Evolutionary conservation across 495 filamentous ascomycete genomes (phyloP).

Genomic region (Chlorociboria aeruginascens): DNA sequence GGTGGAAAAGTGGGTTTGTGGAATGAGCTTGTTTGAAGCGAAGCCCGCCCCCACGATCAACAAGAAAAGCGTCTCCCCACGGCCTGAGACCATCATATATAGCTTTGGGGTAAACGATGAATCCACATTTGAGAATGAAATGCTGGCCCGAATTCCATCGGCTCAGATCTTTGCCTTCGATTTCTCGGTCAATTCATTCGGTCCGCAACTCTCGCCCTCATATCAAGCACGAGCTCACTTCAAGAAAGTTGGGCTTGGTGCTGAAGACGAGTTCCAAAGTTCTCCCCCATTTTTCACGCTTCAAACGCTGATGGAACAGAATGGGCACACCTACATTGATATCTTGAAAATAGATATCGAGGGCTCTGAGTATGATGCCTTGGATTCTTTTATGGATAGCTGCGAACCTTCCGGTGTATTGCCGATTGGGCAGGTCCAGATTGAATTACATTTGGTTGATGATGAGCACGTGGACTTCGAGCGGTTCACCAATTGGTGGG

Average conservation of each 20-base stretch:
- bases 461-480: constrained; percentile 8
- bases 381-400: constrained; percentile 17
- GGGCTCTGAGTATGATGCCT: constrained; percentile 19
- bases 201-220: constrained; percentile 9
- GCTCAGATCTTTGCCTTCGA: constrained; percentile 21
- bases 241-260: constrained; percentile 16
- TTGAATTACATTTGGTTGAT: constrained; percentile 23
- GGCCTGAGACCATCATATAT: constrained; percentile 18
- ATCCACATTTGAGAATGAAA: constrained; percentile 22
- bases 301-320: constrained; percentile 19
- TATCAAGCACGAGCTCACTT: constrained; percentile 15
- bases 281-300: constrained; percentile 21
- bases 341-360: constrained; percentile 27
- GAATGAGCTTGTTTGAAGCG: constrained; percentile 19
- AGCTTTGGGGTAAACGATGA: constrained; percentile 22
- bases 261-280: constrained; percentile 7
- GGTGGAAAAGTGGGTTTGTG: constrained; percentile 26
- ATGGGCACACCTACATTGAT: constrained; percentile 24
- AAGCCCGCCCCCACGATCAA: background rate
- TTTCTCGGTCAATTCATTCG: constrained; percentile 20
- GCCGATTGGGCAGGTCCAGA: constrained; percentile 23
- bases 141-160: constrained; percentile 18
- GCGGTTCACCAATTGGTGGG: constrained; percentile 20
- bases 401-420: constrained; percentile 8
- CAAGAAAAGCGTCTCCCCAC: background rate